Evolutionary conservation across 192 early-diverging fungal genomes (phyloP).

Genomic region (Backusella tuberculispora): DNA sequence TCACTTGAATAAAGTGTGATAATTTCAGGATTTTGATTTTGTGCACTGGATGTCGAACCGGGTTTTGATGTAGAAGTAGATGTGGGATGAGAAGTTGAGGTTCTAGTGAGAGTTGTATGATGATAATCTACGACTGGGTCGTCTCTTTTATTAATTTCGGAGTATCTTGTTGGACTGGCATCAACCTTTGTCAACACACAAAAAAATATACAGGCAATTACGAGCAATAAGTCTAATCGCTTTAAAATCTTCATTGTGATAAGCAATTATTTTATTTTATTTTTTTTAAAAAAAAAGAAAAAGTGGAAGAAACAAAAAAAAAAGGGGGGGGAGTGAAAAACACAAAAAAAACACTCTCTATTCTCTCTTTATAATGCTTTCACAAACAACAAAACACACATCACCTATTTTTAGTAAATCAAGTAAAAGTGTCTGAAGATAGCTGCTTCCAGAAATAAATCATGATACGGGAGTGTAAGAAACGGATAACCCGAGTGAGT

Average conservation of each 20-base stretch:
- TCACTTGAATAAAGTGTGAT: background rate
- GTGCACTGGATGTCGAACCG: background rate
- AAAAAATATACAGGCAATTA: background rate
- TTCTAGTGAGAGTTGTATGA: background rate
- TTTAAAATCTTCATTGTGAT: background rate
- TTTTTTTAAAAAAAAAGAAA: no score
- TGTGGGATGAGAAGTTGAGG: background rate
- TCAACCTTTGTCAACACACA: background rate
- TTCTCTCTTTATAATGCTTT: background rate
- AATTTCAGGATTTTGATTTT: background rate
- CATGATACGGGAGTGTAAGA: background rate
- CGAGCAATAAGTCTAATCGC: background rate
- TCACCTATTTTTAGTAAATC: background rate
- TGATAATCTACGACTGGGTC: background rate
- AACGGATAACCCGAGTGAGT: background rate
- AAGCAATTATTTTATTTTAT: no score
- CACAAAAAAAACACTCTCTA: background rate
- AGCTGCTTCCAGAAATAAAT: background rate
- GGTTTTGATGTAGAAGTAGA: background rate
- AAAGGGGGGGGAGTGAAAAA: background rate
- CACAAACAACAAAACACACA: background rate
- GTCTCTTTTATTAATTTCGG: background rate
- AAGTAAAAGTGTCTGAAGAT: background rate
- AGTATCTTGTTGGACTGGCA: slow-evolving; percentile 3
- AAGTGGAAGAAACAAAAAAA: background rate